Base-by-base conservation (phyloP, 352 stramenopile genomes). In the Globisporangium cystogenes region DNA sequence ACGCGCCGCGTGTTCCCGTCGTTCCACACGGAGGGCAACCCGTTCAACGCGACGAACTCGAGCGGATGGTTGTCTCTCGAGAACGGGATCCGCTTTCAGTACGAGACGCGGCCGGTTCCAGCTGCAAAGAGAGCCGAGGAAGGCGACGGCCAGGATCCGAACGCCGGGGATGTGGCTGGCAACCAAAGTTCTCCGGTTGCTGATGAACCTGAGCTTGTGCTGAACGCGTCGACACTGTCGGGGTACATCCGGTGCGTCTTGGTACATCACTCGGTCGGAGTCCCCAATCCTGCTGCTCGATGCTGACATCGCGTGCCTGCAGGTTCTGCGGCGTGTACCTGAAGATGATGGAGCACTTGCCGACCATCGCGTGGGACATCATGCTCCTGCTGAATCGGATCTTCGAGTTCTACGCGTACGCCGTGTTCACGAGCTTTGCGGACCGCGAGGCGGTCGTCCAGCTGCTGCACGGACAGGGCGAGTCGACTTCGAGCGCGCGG, bases 301-400 rank as follows among this genome's bases (percentile, higher is more conserved):
- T 35, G 3, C 21, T 48, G 14, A 6, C 4, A 5, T 18, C 10
- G 20, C 40, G 21, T 49, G 16, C 37, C 24, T 40, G 18, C 56
- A 92, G 83, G 0, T 70, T 94, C 29, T 90, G 78, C 29, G 84
- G 84, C 35, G 69, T 90, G 11, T 92, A 95, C 47, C 50, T 95
- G 43, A 95, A 95, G 67, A 90, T 93, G 70, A 93, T 95, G 82
- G 67, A 92, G 51, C 67, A 92, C 27, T 51, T 95, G 42, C 82
- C 82, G 14, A 70, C 86, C 31, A 74, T 89, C 26, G 60, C 69
- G 15, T 90, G 76, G 74, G 76, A 93, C 31, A 62, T 81, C 21
- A 86, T 90, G 56, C 55, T 74, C 31, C 68, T 74, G 48, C 65
- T 95, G n/a, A 80, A 86, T 52, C 82, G 80, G 46, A 48, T 93